Evolutionary conservation across 352 stramenopile genomes (phyloP).

Genomic region (Phytophthora ramorum): DNA sequence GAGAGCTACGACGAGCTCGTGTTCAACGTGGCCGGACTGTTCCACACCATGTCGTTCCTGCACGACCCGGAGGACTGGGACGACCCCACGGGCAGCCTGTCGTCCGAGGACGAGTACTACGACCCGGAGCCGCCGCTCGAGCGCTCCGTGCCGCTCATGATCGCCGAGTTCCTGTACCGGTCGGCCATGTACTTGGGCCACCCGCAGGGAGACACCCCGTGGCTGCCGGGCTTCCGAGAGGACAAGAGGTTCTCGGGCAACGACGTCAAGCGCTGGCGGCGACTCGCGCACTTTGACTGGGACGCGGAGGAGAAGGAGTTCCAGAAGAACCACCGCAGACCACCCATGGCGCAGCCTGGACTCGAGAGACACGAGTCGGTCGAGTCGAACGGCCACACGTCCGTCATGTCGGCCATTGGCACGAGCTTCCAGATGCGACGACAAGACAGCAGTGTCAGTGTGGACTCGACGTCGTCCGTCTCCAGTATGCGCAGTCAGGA

Average conservation of each 20-base stretch:
- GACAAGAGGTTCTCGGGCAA: conserved; percentile 77
- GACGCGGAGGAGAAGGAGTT: conserved; percentile 55
- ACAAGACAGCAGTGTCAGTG: conserved; percentile 29
- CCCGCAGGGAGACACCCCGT: conserved; percentile 51
- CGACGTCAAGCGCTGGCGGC: conserved; percentile 79
- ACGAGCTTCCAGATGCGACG: conserved; percentile 29
- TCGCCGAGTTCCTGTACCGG: conserved; percentile 81
- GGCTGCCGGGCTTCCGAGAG: conserved; percentile 70
- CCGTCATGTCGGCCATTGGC: conserved; percentile 35
- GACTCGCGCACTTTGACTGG: conserved; percentile 80
- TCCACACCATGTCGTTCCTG: conserved; percentile 64
- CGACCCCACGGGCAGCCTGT: conserved; percentile 33
- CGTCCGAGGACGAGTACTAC: conserved; percentile 25
- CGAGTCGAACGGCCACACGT: conserved; percentile 39
- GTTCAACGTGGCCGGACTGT: conserved; percentile 61
- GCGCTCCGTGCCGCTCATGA: conserved; percentile 78
- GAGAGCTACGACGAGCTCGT: conserved; percentile 68
- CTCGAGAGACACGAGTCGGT: conserved; percentile 19
- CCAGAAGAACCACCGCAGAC: conserved; percentile 22
- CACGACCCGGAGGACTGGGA: conserved; percentile 53
- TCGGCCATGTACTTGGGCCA: conserved; percentile 75
- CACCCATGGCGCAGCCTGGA: conserved; percentile 7
- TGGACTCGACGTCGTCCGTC: conserved; percentile 24
- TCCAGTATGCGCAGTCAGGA: conserved; percentile 21
- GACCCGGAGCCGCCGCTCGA: conserved; percentile 49